Conservation (phyloP, 1,284 basidiomycete species). For the Ceratobasidium sp. region DNA sequence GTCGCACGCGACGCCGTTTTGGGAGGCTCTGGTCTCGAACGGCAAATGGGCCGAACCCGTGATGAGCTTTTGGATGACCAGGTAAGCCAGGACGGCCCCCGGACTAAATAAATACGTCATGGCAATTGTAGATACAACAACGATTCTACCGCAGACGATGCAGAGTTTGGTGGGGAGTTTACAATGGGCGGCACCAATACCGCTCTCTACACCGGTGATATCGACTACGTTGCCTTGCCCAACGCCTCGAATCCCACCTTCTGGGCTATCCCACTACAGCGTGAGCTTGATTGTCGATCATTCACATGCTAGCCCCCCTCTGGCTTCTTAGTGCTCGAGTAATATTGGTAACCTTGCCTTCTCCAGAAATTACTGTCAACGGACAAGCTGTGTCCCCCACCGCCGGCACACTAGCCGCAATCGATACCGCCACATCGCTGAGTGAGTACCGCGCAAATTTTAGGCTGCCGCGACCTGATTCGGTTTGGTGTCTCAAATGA, state of each 20-base stretch:
- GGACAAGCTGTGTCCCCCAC: slow-evolving; percentile 50
- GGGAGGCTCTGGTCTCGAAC: slow-evolving; percentile 45
- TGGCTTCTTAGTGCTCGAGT: neutral
- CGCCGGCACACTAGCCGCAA: slow-evolving; percentile 53
- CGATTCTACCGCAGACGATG: slow-evolving; percentile 60
- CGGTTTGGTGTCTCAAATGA: neutral
- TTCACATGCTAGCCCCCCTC: neutral
- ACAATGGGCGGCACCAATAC: slow-evolving; percentile 80
- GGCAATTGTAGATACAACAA: slow-evolving; percentile 67
- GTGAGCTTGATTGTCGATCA: slow-evolving; percentile 27
- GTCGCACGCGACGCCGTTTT: slow-evolving; percentile 53
- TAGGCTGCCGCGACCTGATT: neutral
- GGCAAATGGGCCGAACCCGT: slow-evolving; percentile 47
- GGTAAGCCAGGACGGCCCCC: slow-evolving; percentile 60
- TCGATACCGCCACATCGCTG: slow-evolving; percentile 61
- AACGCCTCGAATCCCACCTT: slow-evolving; percentile 34
- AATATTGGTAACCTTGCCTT: slow-evolving; percentile 24
- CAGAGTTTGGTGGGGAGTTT: slow-evolving; percentile 84
- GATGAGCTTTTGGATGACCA: slow-evolving; percentile 87
- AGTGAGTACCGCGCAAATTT: slow-evolving; percentile 44
- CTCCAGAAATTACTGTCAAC: slow-evolving; percentile 46
- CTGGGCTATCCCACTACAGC: slow-evolving; percentile 41
- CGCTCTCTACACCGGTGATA: slow-evolving; percentile 79
- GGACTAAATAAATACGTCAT: slow-evolving; percentile 8
- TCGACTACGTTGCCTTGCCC: slow-evolving; percentile 70